Evolutionary conservation across 768 basidiomycete species (phyloP).

Genomic region (Suillus discolor): DNA sequence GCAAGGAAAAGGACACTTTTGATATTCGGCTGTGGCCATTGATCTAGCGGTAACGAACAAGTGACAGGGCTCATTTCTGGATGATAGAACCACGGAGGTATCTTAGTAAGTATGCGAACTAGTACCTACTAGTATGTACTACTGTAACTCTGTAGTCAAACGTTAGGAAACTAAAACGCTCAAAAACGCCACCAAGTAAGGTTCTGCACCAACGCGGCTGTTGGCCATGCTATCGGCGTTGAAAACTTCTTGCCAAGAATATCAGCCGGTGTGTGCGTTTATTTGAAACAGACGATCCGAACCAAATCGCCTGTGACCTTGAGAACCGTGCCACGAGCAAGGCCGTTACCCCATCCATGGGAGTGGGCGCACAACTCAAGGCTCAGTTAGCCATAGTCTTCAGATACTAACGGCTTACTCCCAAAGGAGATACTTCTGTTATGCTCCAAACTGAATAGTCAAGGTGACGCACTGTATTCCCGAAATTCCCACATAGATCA

Average conservation of each 20-base stretch:
- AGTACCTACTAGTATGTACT: neutral
- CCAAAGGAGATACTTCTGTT: constrained; percentile 3
- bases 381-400: constrained; percentile 1
- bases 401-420: constrained; percentile 4
- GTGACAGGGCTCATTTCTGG: neutral
- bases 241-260: neutral
- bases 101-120: neutral
- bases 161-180: neutral
- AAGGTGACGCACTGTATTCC: constrained; percentile 4
- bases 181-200: neutral
- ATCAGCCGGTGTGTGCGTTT: neutral
- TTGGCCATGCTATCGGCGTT: too few species aligned
- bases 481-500: constrained; percentile 6
- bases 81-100: constrained; percentile 4
- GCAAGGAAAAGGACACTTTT: neutral
- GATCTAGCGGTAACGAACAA: constrained; percentile 7
- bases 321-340: neutral
- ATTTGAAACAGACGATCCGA: neutral
- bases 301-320: neutral
- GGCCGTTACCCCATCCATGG: constrained; percentile 4
- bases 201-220: neutral
- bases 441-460: constrained; percentile 7
- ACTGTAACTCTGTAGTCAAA: neutral
- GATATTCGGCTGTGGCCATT: constrained; percentile 7
- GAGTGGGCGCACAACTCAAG: neutral